Base-by-base conservation (phyloP, 257 asterid species). In the Forsythia suspensa region DNA sequence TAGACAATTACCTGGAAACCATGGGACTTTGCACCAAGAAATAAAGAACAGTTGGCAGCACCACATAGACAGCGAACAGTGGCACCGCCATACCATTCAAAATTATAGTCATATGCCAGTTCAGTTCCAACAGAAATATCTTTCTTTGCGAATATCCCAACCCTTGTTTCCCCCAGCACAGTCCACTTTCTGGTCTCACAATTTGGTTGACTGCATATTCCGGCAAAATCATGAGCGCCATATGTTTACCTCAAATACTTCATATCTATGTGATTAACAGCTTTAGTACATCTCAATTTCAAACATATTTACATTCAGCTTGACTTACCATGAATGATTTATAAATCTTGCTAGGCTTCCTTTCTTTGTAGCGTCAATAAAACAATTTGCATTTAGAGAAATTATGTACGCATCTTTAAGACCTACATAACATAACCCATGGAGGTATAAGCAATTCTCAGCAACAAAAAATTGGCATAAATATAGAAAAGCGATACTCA, bases 111-210 rank as follows among this genome's bases (percentile, higher is more conserved):
- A 81, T 92, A 92, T 6, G 92, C 86, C 82, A 95, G 77, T 88
- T 93, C 98, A 73, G 90, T 87, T 79, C 98, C 98, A 66, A 80
- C 80, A 74, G 82, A 72, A 75, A 92, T 89, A 77, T 95, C 96
- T 76, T 80, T 74, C 86, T 86, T 92, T 11, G 99, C 94, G 83
- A 91, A 95, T 84, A 95, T 92, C 69, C 98, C 98, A 76, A 95
- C 98, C 84, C 98, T 87, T 2, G 95, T 89, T 82, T 92, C 95
- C 79, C 98, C 98, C 78, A 92, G 80, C 63, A 93, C 97, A 44
- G 93, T 93, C 99, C 99, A 95, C 84, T 93, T 95, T 90, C 99
- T 89, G 72, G 98, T 95, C 87, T 95, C 98, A 81, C 97, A 95
- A 82, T 93, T 95, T 76, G 99, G 99, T 81, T 87, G 87, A 80